phyloP scores from a whole-genome alignment of 192 early-diverging fungal genomes.

The Entomortierella lignicola region DNA sequence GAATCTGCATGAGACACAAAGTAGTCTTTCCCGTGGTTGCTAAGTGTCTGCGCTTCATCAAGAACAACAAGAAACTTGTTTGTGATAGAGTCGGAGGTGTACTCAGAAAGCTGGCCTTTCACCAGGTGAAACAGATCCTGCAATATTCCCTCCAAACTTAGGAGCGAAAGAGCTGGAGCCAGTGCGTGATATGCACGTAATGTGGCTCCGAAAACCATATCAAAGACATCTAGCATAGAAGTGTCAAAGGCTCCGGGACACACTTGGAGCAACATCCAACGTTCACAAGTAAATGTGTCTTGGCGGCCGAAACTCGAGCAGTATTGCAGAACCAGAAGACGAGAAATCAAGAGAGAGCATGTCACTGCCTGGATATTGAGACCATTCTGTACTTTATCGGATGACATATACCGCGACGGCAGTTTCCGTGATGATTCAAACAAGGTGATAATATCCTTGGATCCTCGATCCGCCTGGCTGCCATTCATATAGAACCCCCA shows the following conservation, averaged over 20 bases:
- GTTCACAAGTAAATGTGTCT: slow-evolving; percentile 47
- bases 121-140: slow-evolving; percentile 30
- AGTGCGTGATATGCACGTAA: slow-evolving; percentile 23
- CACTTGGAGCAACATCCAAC: slow-evolving; percentile 53
- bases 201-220: slow-evolving; percentile 33
- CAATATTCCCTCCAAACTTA: slow-evolving; percentile 23
- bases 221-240: slow-evolving; percentile 41
- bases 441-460: slow-evolving; percentile 47
- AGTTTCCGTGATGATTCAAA: slow-evolving; percentile 25
- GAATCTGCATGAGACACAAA: slow-evolving; percentile 32
- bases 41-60: slow-evolving; percentile 42
- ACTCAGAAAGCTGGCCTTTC: slow-evolving; percentile 26
- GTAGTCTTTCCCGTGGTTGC: slow-evolving; percentile 27
- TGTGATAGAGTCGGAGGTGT: slow-evolving; percentile 14
- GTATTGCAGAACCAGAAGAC: slow-evolving; percentile 42
- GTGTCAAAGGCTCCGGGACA: slow-evolving; percentile 49
- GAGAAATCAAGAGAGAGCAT: slow-evolving; percentile 37
- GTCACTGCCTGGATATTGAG: slow-evolving; percentile 45
- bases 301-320: slow-evolving; percentile 39
- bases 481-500: slow-evolving; percentile 53
- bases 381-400: slow-evolving; percentile 46
- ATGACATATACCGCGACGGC: slow-evolving; percentile 34
- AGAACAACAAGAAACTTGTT: slow-evolving; percentile 39
- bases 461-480: slow-evolving; percentile 36
- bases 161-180: slow-evolving; percentile 14